Evolutionary conservation across 2,329 filamentous ascomycete genomes (phyloP).

Genomic region (Sclerotinia sclerotiorum): DNA sequence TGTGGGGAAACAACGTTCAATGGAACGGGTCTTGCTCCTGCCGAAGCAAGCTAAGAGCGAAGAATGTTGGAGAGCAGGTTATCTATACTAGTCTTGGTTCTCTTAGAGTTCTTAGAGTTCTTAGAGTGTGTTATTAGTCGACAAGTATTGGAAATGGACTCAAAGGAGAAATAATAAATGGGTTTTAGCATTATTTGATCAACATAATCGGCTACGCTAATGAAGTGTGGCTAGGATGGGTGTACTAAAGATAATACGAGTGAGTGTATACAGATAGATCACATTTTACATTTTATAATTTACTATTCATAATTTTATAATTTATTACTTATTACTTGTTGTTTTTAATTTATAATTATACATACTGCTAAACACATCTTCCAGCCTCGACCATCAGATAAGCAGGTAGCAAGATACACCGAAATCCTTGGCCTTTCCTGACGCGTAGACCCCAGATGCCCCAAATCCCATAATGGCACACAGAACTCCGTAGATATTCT

Average conservation of each 20-base stretch:
- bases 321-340: no score
- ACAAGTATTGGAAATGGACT: not conserved
- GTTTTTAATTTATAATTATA: no score
- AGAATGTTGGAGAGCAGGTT: slow-evolving; percentile 1
- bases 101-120: not conserved
- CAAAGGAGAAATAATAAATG: not conserved
- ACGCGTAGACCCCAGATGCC: slow-evolving; percentile 5
- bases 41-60: slow-evolving; percentile 18
- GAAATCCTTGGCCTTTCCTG: not conserved
- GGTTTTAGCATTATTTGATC: not conserved
- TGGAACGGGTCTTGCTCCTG: slow-evolving; percentile 4
- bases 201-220: no score
- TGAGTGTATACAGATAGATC: no score
- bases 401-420: not conserved
- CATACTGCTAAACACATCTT: no score
- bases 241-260: no score
- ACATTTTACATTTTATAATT: no score
- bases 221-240: no score
- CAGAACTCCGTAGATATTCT: not conserved
- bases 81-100: not conserved
- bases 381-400: not conserved
- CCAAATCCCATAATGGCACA: not conserved
- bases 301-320: no score
- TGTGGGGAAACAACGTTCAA: slow-evolving; percentile 17
- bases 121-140: not conserved